These are phyloP conservation scores for Juncus inflexus DNA, from an alignment of 176 grass and related monocot genomes.

Conservation along the genomic window DNA sequence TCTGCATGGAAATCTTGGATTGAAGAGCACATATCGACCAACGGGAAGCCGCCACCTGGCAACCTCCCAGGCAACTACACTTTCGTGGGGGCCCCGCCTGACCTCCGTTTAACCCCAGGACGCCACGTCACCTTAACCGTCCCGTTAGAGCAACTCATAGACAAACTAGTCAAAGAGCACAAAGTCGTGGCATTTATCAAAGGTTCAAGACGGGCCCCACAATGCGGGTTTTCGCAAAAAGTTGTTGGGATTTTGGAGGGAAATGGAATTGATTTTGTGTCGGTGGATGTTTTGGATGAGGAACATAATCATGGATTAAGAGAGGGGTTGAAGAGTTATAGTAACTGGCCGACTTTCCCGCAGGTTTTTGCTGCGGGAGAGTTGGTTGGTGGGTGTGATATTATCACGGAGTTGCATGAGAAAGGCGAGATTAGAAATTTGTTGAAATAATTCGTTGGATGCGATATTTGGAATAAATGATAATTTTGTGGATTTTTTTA, in stretches of 20 bases:
- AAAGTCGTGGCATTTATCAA: conserved; percentile 97
- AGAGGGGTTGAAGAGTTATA: conserved; percentile 75
- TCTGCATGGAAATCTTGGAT: conserved; percentile 95
- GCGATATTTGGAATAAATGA: too few species aligned
- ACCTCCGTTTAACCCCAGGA: conserved; percentile 69
- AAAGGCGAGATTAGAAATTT: conserved; percentile 67
- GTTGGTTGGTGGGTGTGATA: conserved; percentile 77
- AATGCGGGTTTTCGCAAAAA: conserved; percentile 83
- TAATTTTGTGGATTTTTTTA: too few species aligned
- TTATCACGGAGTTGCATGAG: conserved; percentile 82
- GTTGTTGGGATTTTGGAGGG: conserved; percentile 79
- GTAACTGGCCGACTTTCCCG: conserved; percentile 88
- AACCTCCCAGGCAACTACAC: conserved; percentile 78
- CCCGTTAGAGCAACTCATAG: conserved; percentile 62
- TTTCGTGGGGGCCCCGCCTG: conserved; percentile 51
- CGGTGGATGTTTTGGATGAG: conserved; percentile 83
- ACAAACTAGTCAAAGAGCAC: conserved; percentile 80
- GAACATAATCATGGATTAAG: conserved; percentile 81
- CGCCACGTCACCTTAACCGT: conserved; percentile 78
- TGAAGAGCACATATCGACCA: conserved; percentile 71
- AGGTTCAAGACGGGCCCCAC: conserved; percentile 82
- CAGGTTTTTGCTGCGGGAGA: conserved; percentile 81
- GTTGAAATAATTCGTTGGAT: conserved; percentile 33
- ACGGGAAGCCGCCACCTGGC: conserved; percentile 70
- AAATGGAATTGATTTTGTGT: conserved; percentile 64